Evolutionary conservation across 352 stramenopile species (phyloP).

Genomic region (Globisporangium splendens): DNA sequence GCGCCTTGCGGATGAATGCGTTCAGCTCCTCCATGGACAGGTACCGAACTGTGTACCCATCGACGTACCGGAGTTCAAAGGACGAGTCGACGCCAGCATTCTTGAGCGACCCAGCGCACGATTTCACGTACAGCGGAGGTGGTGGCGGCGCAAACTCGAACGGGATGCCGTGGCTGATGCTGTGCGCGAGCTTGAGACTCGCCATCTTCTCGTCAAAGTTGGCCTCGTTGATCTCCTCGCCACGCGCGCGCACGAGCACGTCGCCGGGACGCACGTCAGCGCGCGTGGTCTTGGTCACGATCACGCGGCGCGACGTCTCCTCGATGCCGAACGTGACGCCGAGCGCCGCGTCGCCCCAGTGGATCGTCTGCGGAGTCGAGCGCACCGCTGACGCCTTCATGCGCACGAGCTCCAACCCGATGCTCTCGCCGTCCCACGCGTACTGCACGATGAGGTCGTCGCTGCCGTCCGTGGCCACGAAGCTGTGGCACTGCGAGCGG

Average conservation of each 20-base stretch:
- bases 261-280: slow-evolving; percentile 51
- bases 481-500: slow-evolving; percentile 32
- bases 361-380: slow-evolving; percentile 19
- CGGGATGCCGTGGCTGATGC: slow-evolving; percentile 37
- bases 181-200: slow-evolving; percentile 45
- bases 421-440: slow-evolving; percentile 46
- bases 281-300: slow-evolving; percentile 60
- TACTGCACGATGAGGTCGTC: slow-evolving; percentile 58
- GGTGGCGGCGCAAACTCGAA: slow-evolving; percentile 64
- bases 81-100: slow-evolving; percentile 46
- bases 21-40: slow-evolving; percentile 67
- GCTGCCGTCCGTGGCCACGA: slow-evolving; percentile 37
- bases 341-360: slow-evolving; percentile 43
- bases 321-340: slow-evolving; percentile 77
- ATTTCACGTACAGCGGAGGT: slow-evolving; percentile 50
- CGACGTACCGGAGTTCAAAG: slow-evolving; percentile 66
- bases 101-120: slow-evolving; percentile 35
- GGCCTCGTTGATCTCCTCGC: slow-evolving; percentile 34
- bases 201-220: slow-evolving; percentile 59
- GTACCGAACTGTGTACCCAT: slow-evolving; percentile 49
- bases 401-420: slow-evolving; percentile 59
- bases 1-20: slow-evolving; percentile 40
- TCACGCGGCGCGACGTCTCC: slow-evolving; percentile 55
- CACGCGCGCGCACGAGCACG: slow-evolving; percentile 46
- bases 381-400: slow-evolving; percentile 21